Conservation (phyloP, 352 stramenopile genomes). For the Phytopythium chamaehyphon region DNA sequence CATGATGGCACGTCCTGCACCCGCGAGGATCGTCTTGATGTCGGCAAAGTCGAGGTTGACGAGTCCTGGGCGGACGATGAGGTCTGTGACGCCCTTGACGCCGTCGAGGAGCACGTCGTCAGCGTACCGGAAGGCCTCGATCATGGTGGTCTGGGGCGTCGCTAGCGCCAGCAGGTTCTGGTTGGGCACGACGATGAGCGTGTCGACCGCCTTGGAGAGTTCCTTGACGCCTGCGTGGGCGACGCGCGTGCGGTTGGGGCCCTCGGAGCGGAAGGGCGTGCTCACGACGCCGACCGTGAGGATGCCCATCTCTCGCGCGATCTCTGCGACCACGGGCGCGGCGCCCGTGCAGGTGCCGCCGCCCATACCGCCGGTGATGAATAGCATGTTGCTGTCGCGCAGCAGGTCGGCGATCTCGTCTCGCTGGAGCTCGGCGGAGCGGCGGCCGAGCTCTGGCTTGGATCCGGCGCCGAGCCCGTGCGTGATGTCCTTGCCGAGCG, state of each 20-base stretch:
- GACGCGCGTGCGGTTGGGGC: slow-evolving; percentile 91
- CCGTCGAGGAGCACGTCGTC: slow-evolving; percentile 95
- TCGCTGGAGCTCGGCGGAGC: slow-evolving; percentile 83
- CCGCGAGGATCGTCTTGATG: slow-evolving; percentile 94
- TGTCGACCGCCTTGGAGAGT: slow-evolving; percentile 93
- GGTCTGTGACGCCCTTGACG: slow-evolving; percentile 94
- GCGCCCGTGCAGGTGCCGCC: slow-evolving; percentile 90
- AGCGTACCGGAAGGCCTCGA: slow-evolving; percentile 92
- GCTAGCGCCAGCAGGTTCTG: slow-evolving; percentile 94
- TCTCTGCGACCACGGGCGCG: slow-evolving; percentile 91
- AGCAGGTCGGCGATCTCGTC: slow-evolving; percentile 89
- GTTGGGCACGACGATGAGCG: slow-evolving; percentile 96
- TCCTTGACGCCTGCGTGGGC: slow-evolving; percentile 91
- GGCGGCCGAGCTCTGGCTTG: slow-evolving; percentile 74
- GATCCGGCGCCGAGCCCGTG: slow-evolving; percentile 80
- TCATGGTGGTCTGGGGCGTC: slow-evolving; percentile 90
- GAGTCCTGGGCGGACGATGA: slow-evolving; percentile 95
- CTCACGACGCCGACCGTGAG: slow-evolving; percentile 96
- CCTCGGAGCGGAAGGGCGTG: slow-evolving; percentile 96
- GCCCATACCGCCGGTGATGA: slow-evolving; percentile 96
- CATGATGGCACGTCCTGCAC: slow-evolving; percentile 95
- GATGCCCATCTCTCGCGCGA: slow-evolving; percentile 90
- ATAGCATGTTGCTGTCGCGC: slow-evolving; percentile 93
- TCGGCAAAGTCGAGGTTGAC: slow-evolving; percentile 98
- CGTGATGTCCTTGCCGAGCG: slow-evolving; percentile 79